Evolutionary conservation across 2,329 filamentous ascomycete species (phyloP), one percentile per base, ranked within the genome.

Genomic region (Aspergillus sp.): DNA sequence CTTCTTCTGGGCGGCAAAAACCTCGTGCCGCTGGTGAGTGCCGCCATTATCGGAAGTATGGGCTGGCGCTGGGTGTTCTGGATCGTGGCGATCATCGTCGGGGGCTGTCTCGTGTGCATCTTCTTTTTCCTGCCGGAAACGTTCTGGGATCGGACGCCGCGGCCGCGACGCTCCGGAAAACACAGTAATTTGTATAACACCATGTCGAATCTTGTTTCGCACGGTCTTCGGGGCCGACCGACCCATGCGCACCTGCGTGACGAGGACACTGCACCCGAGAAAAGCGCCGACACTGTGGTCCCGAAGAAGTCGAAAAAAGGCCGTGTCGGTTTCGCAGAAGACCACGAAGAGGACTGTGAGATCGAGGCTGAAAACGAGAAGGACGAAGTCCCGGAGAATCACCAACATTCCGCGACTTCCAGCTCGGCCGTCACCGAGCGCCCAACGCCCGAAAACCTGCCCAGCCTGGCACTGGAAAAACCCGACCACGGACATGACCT

Each of bases 111-210:
- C 42, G 73, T 85, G 20, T 78, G 96, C 2, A 81, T 98, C 1
- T 96, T 96, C 73, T 82, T 97, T 60, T 96, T 96, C 67, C 91
- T 96, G 0, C 94, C 94, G 0, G 94, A 98, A 77, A 96, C 92
- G 0, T 97, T 96, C 66, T 98, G 94, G 94, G 92, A 97, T 74
- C 84, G 94, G 52, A 89, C 89, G 2, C 92, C 93, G 9, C 77
- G 78, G 31, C 75, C 75, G 20, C 79, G 83, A 32, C 77, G 77
- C 60, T 62, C 70, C 11, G 65, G 63, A 32, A 77, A 77, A 67
- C 71, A 76, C 55, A 75, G 75, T 4, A 66, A 67, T 24, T 56
- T 71, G 24, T 69, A 72, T 24, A 71, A 73, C 6, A 77, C 69
- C 31, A 67, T 78, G 31, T 78, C 77, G 2, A 74, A 76, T 49